A percentile compares a stretch with the other conserved stretches of the same genome.
These are phyloP conservation scores for Plectosphaerella plurivora DNA, from an alignment of 2,329 filamentous ascomycete genomes.

Conservation along the genomic window DNA sequence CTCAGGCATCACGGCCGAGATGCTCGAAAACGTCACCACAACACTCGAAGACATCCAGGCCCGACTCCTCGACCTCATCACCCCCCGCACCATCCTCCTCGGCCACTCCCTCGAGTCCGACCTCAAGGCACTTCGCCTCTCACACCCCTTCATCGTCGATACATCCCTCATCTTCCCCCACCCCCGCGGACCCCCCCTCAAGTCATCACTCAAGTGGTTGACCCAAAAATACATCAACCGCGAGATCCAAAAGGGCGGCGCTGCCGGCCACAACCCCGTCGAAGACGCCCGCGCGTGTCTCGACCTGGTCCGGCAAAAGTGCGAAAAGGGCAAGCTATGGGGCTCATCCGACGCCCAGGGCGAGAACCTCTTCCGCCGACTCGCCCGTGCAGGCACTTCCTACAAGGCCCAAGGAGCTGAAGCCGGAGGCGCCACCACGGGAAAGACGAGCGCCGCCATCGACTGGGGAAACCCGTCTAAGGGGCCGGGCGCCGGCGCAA, in stretches of 20 bases:
- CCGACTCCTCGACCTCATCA: conserved; percentile 67
- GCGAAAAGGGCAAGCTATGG: conserved; percentile 86
- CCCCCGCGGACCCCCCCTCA: conserved; percentile 81
- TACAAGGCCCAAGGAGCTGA: conserved; percentile 59
- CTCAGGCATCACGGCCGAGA: conserved; percentile 86
- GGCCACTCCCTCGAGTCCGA: conserved; percentile 82
- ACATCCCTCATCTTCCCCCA: conserved; percentile 89
- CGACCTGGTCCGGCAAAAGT: conserved; percentile 92
- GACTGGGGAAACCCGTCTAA: conserved; percentile 81
- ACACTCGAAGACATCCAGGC: conserved; percentile 78
- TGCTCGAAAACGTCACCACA: conserved; percentile 79
- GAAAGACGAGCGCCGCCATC: conserved; percentile 68
- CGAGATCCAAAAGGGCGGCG: conserved; percentile 80
- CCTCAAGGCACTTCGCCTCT: conserved; percentile 76
- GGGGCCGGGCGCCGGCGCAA: conserved; percentile 52
- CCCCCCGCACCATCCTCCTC: conserved; percentile 67
- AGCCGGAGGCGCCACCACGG: conserved; percentile 47
- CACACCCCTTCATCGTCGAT: conserved; percentile 91
- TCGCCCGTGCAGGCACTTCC: conserved; percentile 59
- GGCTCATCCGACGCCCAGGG: conserved; percentile 72
- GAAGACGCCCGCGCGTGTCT: conserved; percentile 91
- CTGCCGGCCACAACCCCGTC: conserved; percentile 78
- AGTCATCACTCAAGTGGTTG: conserved; percentile 86
- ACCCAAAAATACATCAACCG: conserved; percentile 79
- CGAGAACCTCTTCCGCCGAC: conserved; percentile 85